These are phyloP conservation scores for Hygrocybe punicea DNA, from an alignment of 768 basidiomycete species.

Conservation along the genomic window DNA sequence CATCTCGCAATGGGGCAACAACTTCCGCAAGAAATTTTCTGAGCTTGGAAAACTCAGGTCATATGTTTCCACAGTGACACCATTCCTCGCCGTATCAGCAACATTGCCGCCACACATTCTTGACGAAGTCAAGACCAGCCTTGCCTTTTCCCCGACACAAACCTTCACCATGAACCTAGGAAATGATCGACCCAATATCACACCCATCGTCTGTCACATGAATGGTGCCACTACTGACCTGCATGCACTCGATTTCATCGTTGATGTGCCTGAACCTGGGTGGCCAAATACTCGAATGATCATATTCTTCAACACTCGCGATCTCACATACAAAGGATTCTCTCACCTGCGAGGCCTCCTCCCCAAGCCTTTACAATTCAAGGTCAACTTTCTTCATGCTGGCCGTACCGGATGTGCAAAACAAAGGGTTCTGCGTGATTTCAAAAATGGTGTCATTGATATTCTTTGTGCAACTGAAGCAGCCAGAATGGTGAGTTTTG, in stretches of 20 bases:
- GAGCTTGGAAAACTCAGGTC: neutral
- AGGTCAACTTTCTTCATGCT: slow-evolving; percentile 23
- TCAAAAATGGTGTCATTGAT: slow-evolving; percentile 8
- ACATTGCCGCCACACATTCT: slow-evolving; percentile 80
- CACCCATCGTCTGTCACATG: slow-evolving; percentile 15
- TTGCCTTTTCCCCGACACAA: neutral
- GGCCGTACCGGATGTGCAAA: slow-evolving; percentile 16
- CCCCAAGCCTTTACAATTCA: slow-evolving; percentile 11
- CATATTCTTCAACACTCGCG: slow-evolving; percentile 22
- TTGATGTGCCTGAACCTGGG: slow-evolving; percentile 6
- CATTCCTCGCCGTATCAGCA: slow-evolving; percentile 79
- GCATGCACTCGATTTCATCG: slow-evolving; percentile 17
- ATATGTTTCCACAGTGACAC: slow-evolving; percentile 45
- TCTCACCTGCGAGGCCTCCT: slow-evolving; percentile 9
- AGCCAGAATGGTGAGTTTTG: slow-evolving; percentile 14
- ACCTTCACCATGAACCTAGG: slow-evolving; percentile 42
- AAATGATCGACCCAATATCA: slow-evolving; percentile 22
- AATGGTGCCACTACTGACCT: slow-evolving; percentile 11
- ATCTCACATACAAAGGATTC: slow-evolving; percentile 9
- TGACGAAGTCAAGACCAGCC: slow-evolving; percentile 49
- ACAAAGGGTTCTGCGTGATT: neutral
- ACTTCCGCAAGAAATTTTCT: slow-evolving; percentile 57
- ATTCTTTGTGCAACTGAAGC: slow-evolving; percentile 13
- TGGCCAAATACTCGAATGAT: slow-evolving; percentile 15
- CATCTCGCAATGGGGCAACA: slow-evolving; percentile 74